Evolutionary conservation across 495 filamentous ascomycete genomes (phyloP).

Genomic region (Lasiosphaeria miniovina): DNA sequence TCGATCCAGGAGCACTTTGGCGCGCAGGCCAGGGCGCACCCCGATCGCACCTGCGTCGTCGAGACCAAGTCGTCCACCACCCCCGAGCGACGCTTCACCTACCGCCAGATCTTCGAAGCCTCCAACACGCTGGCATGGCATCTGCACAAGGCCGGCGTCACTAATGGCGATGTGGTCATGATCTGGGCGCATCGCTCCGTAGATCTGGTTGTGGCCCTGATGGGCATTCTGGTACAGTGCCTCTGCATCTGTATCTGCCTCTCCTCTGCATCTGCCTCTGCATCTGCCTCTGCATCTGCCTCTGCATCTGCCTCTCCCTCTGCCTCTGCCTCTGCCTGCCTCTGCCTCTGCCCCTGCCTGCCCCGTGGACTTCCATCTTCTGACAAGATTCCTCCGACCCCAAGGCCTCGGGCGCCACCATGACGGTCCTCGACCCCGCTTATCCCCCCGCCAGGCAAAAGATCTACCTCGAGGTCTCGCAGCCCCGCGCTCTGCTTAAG

Average conservation of each 20-base stretch:
- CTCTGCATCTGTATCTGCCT: conserved; percentile 8
- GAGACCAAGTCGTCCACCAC: conserved; percentile 68
- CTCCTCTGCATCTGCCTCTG: neutral
- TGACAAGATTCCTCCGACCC: neutral
- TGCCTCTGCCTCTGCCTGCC: conserved; percentile 9
- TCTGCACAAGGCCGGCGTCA: conserved; percentile 67
- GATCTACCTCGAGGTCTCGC: conserved; percentile 86
- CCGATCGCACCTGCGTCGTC: conserved; percentile 75
- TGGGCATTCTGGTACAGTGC: conserved; percentile 52
- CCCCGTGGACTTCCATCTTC: conserved; percentile 8
- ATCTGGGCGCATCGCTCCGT: conserved; percentile 81
- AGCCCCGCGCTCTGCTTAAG: conserved; percentile 72
- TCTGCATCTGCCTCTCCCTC: neutral
- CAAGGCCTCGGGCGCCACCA: conserved; percentile 63
- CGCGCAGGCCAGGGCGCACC: conserved; percentile 68
- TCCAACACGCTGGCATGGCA: conserved; percentile 79
- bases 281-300: conserved; percentile 7
- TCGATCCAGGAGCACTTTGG: conserved; percentile 40
- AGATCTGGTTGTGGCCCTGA: conserved; percentile 64
- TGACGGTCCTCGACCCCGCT: conserved; percentile 80
- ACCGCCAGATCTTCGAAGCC: conserved; percentile 82
- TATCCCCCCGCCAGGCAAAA: conserved; percentile 88
- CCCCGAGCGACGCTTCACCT: conserved; percentile 70
- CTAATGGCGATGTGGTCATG: conserved; percentile 89
- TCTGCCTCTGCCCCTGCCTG: neutral